Percentiles rank a stretch among this genome's conserved stretches.
These are phyloP conservation scores for Plasmodium reichenowi DNA, from an alignment of 169 alveolate genomes.

Conservation along the genomic window DNA sequence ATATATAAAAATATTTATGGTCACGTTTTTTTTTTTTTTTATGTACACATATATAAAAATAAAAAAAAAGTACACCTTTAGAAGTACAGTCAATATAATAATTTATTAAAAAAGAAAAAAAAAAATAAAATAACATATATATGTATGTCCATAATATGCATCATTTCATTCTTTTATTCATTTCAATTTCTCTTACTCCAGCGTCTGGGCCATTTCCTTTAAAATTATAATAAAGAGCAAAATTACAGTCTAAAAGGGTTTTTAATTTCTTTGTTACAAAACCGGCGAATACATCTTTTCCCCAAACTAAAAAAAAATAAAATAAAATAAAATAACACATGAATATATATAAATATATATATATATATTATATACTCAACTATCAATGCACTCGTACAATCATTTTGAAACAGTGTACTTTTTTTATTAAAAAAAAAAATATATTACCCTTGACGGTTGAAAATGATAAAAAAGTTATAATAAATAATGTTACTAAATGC, in stretches of 20 bases:
- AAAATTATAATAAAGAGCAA: slow-evolving; percentile 33
- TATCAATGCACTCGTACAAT: not conserved
- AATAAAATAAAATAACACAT: slow-evolving; percentile 6
- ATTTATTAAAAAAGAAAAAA: too few relatives aligned
- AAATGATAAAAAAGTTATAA: slow-evolving; percentile 11
- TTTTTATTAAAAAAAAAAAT: not conserved
- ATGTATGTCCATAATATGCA: too few relatives aligned
- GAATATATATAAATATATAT: not conserved
- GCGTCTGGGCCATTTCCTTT: slow-evolving; percentile 27
- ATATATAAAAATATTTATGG: too few relatives aligned
- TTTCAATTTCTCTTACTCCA: slow-evolving; percentile 23
- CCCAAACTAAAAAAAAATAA: slow-evolving; percentile 5
- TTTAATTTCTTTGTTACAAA: slow-evolving; percentile 30
- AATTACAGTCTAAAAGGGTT: slow-evolving; percentile 36
- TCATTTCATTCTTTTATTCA: not conserved
- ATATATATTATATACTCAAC: not conserved
- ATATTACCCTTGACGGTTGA: slow-evolving; percentile 36
- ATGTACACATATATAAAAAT: too few relatives aligned
- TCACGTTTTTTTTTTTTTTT: too few relatives aligned
- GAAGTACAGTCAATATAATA: too few relatives aligned
- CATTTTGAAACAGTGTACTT: too few relatives aligned
- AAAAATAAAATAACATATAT: too few relatives aligned
- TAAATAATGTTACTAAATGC: slow-evolving; percentile 32
- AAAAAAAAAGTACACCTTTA: too few relatives aligned
- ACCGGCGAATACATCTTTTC: slow-evolving; percentile 31